Evolutionary conservation across 306 rosid genomes (phyloP).

Genomic region (Fragaria ananassa): DNA sequence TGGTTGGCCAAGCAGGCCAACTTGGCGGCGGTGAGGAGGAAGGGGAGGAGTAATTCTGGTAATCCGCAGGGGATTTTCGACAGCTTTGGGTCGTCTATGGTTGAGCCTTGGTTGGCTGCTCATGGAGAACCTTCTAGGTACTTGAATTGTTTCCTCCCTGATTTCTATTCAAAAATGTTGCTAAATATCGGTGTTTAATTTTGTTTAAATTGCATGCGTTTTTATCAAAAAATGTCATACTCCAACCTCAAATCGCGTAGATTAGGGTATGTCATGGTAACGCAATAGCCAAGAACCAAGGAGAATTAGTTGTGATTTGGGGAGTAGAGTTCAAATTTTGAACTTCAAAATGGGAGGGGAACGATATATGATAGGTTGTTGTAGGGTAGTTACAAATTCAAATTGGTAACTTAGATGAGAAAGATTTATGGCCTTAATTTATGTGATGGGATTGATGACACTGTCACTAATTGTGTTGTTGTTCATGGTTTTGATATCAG

Average conservation of each 20-base stretch:
- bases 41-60: slow-evolving; percentile 2
- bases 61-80: slow-evolving; percentile 48
- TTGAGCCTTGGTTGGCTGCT: slow-evolving; percentile 98
- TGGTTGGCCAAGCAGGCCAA: slow-evolving; percentile 85
- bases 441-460: background rate
- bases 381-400: too few species aligned
- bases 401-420: too few species aligned
- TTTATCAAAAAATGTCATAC: too few species aligned
- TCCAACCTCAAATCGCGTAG: too few species aligned
- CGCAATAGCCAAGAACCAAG: too few species aligned
- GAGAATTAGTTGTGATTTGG: too few species aligned
- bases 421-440: background rate
- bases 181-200: slow-evolving; percentile 16
- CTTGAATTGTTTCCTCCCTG: background rate
- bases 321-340: background rate
- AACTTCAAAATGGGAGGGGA: background rate
- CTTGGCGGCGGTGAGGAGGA: slow-evolving; percentile 62
- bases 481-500: slow-evolving; percentile 21
- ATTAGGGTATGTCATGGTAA: too few species aligned
- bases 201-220: background rate
- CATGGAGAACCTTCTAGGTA: slow-evolving; percentile 84
- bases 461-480: background rate
- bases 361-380: background rate
- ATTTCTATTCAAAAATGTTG: background rate
- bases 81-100: slow-evolving; percentile 70